phyloP scores from a whole-genome alignment of 805 yeast species.

The Teunomyces atbi region DNA sequence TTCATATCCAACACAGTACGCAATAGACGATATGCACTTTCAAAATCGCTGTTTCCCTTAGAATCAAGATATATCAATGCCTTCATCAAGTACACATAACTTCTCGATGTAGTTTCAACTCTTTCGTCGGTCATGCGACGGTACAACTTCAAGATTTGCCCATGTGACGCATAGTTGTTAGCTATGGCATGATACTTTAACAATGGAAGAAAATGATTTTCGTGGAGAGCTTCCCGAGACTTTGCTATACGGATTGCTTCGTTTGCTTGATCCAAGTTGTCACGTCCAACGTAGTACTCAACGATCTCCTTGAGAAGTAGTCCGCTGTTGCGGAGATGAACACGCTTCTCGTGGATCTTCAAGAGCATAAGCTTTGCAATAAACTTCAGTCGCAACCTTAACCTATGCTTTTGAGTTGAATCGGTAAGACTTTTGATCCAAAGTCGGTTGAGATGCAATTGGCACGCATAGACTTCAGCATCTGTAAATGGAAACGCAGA shows the following conservation, averaged over 20 bases:
- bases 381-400: constrained; percentile 10
- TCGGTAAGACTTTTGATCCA: constrained; percentile 23
- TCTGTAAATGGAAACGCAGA: constrained; percentile 29
- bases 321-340: constrained; percentile 11
- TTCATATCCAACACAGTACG: constrained; percentile 31
- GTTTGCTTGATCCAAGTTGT: constrained; percentile 19
- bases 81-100: constrained; percentile 30
- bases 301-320: constrained; percentile 27
- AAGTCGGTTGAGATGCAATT: constrained; percentile 27
- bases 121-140: constrained; percentile 31
- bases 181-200: constrained; percentile 19
- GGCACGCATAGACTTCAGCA: constrained; percentile 24
- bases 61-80: constrained; percentile 27
- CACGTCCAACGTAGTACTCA: constrained; percentile 18
- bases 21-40: constrained; percentile 30
- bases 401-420: constrained; percentile 7
- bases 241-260: constrained; percentile 18
- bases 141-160: constrained; percentile 28
- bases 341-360: constrained; percentile 7
- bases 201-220: constrained; percentile 30
- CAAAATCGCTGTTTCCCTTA: constrained; percentile 19
- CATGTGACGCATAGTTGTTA: constrained; percentile 17
- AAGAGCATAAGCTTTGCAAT: constrained; percentile 12
- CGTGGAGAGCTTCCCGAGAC: constrained; percentile 17
- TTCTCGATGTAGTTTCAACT: constrained; percentile 22